Evolutionary conservation across 371 early-diverging fungal species (phyloP).

Genomic region (Fennellomyces sp.): DNA sequence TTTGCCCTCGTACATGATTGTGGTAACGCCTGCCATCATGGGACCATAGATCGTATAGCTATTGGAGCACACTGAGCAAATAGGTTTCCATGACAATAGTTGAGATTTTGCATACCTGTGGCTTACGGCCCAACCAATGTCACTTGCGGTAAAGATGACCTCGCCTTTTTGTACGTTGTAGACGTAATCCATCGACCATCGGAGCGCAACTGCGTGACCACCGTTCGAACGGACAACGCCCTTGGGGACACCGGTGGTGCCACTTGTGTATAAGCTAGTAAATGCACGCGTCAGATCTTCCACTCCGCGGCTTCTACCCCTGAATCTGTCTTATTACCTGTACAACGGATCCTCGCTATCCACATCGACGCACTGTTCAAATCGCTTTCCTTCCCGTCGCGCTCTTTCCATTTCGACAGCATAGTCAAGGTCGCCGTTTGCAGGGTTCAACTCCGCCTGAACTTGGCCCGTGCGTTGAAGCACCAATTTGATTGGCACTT

Average conservation of each 20-base stretch:
- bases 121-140: constrained; percentile 96
- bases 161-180: constrained; percentile 79
- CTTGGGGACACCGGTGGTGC: constrained; percentile 85
- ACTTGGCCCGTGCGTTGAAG: constrained; percentile 62
- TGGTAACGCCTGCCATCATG: constrained; percentile 81
- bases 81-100: background rate
- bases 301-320: no score
- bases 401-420: constrained; percentile 52
- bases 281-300: no score
- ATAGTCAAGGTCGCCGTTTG: constrained; percentile 67
- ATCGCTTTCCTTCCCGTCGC: constrained; percentile 24
- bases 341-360: constrained; percentile 90
- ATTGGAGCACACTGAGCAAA: background rate
- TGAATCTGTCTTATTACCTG: constrained; percentile 13
- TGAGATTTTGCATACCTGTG: constrained; percentile 53
- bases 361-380: constrained; percentile 68
- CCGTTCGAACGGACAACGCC: constrained; percentile 93
- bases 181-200: constrained; percentile 79
- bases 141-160: constrained; percentile 81
- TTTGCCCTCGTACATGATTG: constrained; percentile 90
- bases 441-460: constrained; percentile 47
- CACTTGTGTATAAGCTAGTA: constrained; percentile 89
- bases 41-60: constrained; percentile 92
- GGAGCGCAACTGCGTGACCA: constrained; percentile 84
- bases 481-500: constrained; percentile 57